Evolutionary conservation across 257 asterid genomes (phyloP).

Genomic region (Striga asiatica): DNA sequence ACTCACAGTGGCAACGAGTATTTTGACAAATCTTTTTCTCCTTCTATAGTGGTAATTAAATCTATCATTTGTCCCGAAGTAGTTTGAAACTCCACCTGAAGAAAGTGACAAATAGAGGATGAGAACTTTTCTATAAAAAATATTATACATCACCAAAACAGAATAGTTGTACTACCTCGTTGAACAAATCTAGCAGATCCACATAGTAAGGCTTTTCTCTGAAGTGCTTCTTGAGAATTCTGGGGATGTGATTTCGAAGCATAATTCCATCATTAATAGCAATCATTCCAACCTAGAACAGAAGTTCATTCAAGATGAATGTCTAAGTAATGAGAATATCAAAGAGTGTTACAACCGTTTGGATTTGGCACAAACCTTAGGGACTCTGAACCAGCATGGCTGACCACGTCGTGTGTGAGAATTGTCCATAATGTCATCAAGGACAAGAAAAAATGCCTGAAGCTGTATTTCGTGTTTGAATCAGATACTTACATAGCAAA

Average conservation of each 20-base stretch:
- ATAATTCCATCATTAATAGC: conserved; percentile 80
- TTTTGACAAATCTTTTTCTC: conserved; percentile 84
- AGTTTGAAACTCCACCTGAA: conserved; percentile 42
- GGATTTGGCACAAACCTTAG: conserved; percentile 47
- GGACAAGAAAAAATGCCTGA: conserved; percentile 92
- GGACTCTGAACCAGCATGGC: conserved; percentile 79
- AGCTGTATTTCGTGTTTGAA: conserved; percentile 43
- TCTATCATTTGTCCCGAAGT: conserved; percentile 98
- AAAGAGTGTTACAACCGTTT: conserved; percentile 6
- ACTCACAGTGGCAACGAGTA: conserved; percentile 85
- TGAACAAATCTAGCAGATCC: conserved; percentile 83
- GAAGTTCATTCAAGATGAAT: conserved; percentile 8
- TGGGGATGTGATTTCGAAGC: conserved; percentile 86
- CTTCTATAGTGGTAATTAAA: conserved; percentile 77
- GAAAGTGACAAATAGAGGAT: neutral
- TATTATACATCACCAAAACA: conserved; percentile 20
- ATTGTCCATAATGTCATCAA: conserved; percentile 81
- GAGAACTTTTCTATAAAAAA: too few species aligned
- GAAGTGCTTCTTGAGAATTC: conserved; percentile 92
- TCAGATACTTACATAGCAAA: conserved; percentile 11
- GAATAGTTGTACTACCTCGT: conserved; percentile 50
- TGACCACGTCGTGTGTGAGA: conserved; percentile 91
- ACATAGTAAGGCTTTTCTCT: conserved; percentile 74
- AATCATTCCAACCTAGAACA: conserved; percentile 78
- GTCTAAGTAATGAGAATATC: conserved; percentile 1